Evolutionary conservation across 352 stramenopile genomes (phyloP).

Genomic region (Phytophthora palmivora): DNA sequence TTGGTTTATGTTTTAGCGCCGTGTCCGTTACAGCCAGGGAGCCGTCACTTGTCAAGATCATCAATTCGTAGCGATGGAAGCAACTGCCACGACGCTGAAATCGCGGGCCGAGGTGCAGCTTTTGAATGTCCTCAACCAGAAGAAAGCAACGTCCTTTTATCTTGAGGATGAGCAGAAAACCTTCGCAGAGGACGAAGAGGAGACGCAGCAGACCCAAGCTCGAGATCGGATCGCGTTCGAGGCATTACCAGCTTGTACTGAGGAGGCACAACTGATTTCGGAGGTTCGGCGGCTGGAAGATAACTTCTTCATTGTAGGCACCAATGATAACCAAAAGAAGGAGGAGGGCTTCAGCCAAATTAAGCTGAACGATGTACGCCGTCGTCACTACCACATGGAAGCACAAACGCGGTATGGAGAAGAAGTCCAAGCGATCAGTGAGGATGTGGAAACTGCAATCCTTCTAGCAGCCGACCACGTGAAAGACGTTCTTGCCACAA

Average conservation of each 20-base stretch:
- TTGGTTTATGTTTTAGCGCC: slow-evolving; percentile 7
- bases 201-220: slow-evolving; percentile 21
- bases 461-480: slow-evolving; percentile 61
- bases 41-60: slow-evolving; percentile 3
- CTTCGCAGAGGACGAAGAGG: slow-evolving; percentile 19
- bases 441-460: slow-evolving; percentile 64
- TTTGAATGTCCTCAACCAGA: slow-evolving; percentile 54
- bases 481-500: slow-evolving; percentile 54
- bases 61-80: slow-evolving; percentile 13
- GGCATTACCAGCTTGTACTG: slow-evolving; percentile 19
- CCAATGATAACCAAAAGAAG: slow-evolving; percentile 10
- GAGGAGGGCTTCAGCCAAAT: slow-evolving; percentile 48
- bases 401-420: slow-evolving; percentile 52
- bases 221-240: slow-evolving; percentile 26
- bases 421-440: slow-evolving; percentile 65
- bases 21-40: slow-evolving; percentile 32
- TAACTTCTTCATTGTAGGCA: slow-evolving; percentile 37
- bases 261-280: slow-evolving; percentile 56
- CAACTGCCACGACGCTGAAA: slow-evolving; percentile 44
- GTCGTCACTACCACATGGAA: slow-evolving; percentile 68
- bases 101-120: slow-evolving; percentile 63
- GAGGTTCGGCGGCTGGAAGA: slow-evolving; percentile 66
- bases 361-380: slow-evolving; percentile 55
- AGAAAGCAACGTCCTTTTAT: slow-evolving; percentile 52
- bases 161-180: slow-evolving; percentile 53